Percentiles rank a stretch among this genome's conserved stretches.
These are phyloP conservation scores for Cucumis melo DNA, from an alignment of 306 rosid species.

Conservation along the genomic window DNA sequence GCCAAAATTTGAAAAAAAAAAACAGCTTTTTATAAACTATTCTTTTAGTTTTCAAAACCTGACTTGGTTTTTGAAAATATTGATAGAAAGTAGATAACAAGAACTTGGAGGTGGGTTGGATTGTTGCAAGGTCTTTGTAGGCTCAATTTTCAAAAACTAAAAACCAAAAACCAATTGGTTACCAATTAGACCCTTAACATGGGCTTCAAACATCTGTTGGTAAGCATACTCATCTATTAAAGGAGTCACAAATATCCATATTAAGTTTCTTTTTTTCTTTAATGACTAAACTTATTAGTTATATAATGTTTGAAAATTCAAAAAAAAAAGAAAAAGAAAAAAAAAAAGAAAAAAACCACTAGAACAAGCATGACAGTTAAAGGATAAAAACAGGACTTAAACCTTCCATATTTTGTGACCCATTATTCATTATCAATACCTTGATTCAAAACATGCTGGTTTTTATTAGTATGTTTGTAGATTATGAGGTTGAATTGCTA, in stretches of 20 bases:
- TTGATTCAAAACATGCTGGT: neutral
- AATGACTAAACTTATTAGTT: neutral
- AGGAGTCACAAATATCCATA: neutral
- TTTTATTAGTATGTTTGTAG: neutral
- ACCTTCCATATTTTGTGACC: neutral
- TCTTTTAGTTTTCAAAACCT: too few species aligned
- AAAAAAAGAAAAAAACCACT: too few species aligned
- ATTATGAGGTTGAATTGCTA: neutral
- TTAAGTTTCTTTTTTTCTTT: neutral
- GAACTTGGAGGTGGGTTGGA: too few species aligned
- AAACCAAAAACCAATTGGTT: too few species aligned
- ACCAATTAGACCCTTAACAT: neutral
- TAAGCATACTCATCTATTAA: neutral
- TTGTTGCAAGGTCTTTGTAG: too few species aligned
- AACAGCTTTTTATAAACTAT: too few species aligned
- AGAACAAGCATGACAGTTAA: neutral
- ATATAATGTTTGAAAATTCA: too few species aligned
- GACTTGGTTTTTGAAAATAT: too few species aligned
- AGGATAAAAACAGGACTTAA: neutral
- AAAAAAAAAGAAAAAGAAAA: too few species aligned
- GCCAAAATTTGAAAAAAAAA: too few species aligned
- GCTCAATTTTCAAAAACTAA: too few species aligned
- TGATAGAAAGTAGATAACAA: too few species aligned
- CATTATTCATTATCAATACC: neutral
- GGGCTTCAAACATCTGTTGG: neutral